Base-by-base conservation (phyloP, 1,284 basidiomycete species). In the Cerrena zonata region DNA sequence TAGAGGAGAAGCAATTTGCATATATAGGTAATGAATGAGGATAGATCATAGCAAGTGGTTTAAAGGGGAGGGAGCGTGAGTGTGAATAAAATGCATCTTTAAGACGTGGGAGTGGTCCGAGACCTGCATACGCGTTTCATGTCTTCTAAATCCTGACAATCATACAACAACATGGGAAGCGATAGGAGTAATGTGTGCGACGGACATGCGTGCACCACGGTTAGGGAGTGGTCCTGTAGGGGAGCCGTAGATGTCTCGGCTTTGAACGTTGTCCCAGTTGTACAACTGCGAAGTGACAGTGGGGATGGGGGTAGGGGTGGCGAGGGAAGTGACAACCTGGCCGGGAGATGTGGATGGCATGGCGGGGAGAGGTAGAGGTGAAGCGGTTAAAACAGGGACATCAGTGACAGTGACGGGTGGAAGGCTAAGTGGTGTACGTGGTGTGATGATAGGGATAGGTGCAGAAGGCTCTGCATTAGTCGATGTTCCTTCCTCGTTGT, bases 131-230 rank as follows among this genome's bases (percentile, higher is more conserved):
- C 15, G 30, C 15, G 30, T 15, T 15, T 34, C 30, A 15, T 7
- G 7, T 34, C 30, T 34, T 34, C 30, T n/a, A 34, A 7, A 34
- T 34, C 15, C 30, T 15, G 30, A 7, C 30, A 34, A 34, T 34
- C 15, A 34, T 34, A 7, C 30, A 34, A 34, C 30, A 18, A 40
- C 39, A 22, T 15, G 39, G 18, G 56, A 50, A 19, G 53, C 24
- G 19, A 58, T 50, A 13, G 60, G 50, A 2, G 56, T 23, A 50
- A 66, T 62, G 53, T 64, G 62, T 11, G 61, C 55, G n/a, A 64
- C 59, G 19, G 65, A 65, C 50, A 59, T 57, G 27, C 64, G 60
- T 4, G 64, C 64, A 42, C 55, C 52, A 51, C 58, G 61, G 55
- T 65, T 65, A 19, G 59, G 57, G 39, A 67, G 59, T 3, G 63